Percentiles rank a stretch among this genome's conserved stretches.
phyloP scores from a whole-genome alignment of 441 rosid species.

The Adansonia grandidieri region DNA sequence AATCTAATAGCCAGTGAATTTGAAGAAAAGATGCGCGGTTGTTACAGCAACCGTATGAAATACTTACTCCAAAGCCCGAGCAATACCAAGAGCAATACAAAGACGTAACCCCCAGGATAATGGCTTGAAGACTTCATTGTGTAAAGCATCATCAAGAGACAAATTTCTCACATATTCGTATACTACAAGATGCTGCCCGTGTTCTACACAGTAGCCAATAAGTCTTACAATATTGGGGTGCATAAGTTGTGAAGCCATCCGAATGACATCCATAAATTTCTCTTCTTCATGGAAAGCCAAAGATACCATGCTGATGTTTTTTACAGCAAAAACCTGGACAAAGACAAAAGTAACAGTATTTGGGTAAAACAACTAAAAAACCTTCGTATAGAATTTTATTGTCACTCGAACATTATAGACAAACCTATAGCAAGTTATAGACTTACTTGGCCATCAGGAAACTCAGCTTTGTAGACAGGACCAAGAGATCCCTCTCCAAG shows the following conservation, averaged over 20 bases:
- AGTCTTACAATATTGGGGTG: conserved; percentile 87
- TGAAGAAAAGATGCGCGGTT: not conserved
- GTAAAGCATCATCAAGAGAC: conserved; percentile 76
- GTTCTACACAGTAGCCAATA: conserved; percentile 84
- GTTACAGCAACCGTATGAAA: conserved; percentile 18
- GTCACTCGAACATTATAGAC: conserved; percentile 22
- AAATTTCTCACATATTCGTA: conserved; percentile 73
- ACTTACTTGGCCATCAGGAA: conserved; percentile 75
- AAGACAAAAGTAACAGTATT: conserved; percentile 16
- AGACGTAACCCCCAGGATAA: conserved; percentile 86
- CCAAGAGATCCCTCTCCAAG: conserved; percentile 93
- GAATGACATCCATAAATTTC: conserved; percentile 70
- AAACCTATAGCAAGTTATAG: not conserved
- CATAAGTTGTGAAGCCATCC: conserved; percentile 66
- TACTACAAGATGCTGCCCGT: conserved; percentile 81
- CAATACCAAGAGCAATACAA: conserved; percentile 78
- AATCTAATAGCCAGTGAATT: conserved; percentile 1
- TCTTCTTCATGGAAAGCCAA: conserved; percentile 88
- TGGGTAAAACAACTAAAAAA: not conserved
- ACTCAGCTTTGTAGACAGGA: conserved; percentile 83
- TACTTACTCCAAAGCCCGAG: conserved; percentile 82
- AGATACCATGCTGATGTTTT: conserved; percentile 66
- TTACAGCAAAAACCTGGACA: conserved; percentile 74
- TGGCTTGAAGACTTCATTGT: conserved; percentile 62
- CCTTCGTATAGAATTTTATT: conserved; percentile 15